Evolutionary conservation across 2,329 filamentous ascomycete species (phyloP).

Genomic region (Hyphodiscus sp.): DNA sequence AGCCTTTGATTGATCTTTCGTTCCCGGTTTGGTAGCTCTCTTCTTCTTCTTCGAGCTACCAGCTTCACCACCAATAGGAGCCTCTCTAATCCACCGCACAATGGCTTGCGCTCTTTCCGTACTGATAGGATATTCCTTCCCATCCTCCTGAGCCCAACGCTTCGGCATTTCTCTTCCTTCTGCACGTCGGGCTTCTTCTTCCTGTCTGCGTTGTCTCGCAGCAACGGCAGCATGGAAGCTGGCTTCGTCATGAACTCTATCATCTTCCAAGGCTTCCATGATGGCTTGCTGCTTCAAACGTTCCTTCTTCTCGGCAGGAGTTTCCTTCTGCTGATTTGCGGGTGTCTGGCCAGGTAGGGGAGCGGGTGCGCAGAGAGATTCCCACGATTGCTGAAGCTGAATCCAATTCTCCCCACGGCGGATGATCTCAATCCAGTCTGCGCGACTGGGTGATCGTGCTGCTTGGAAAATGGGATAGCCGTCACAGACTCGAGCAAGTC

Average conservation of each 20-base stretch:
- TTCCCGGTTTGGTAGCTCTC: constrained; percentile 22
- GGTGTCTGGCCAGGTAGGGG: constrained; percentile 39
- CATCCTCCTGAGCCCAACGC: constrained; percentile 58
- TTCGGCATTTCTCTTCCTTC: constrained; percentile 34
- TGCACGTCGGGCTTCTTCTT: constrained; percentile 38
- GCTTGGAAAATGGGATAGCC: constrained; percentile 77
- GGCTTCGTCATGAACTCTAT: constrained; percentile 60
- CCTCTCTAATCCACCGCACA: constrained; percentile 61
- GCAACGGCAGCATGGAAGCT: constrained; percentile 57
- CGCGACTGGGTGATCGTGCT: constrained; percentile 62
- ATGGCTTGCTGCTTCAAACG: constrained; percentile 59
- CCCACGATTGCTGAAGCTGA: constrained; percentile 59
- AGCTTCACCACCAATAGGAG: constrained; percentile 35
- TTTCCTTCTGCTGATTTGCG: constrained; percentile 35
- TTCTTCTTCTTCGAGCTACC: constrained; percentile 34
- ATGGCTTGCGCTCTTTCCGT: constrained; percentile 65
- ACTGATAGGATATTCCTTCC: constrained; percentile 61
- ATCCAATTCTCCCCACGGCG: constrained; percentile 65
- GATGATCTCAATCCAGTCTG: constrained; percentile 75
- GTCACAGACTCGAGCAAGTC: constrained; percentile 65
- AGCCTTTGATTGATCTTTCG: constrained; percentile 16
- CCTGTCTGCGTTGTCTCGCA: constrained; percentile 51
- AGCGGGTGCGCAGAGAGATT: constrained; percentile 58
- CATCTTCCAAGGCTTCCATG: constrained; percentile 60
- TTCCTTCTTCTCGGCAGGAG: constrained; percentile 49